Base-by-base conservation (phyloP, 345 rosid species). In the Salix caprea region DNA sequence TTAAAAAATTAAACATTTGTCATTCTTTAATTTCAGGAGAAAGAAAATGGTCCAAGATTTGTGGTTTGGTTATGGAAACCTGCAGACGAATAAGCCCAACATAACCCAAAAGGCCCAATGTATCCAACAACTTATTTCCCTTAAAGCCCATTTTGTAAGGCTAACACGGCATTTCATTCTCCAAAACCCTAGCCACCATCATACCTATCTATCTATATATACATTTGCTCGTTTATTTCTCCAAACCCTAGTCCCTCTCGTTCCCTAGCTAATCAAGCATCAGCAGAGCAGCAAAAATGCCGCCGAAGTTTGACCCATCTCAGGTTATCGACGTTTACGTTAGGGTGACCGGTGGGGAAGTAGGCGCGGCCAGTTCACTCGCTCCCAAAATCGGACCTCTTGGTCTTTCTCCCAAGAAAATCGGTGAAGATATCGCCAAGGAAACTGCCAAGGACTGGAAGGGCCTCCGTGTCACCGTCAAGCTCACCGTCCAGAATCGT, bases 371-470 rank as follows among this genome's bases (percentile, higher is more conserved):
- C 56, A 73, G 78, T 39, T 79, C 82, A 7, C 82, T 79, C 4
- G 82, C 82, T 12, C 82, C 82, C 1, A 79, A 79, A 54, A 79
- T 79, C 67, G 82, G 82, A 0, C 82, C 82, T 0, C 78, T 79
- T 2, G 82, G 82, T 4, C 78, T 79, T 16, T 79, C 82, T n/a
- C 82, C 82, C 2, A 79, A 79, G 58, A 79, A 79, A 58, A 79
- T 79, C 37, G 82, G 79, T 1, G 79, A 76, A 32, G 79, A 76
- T 61, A 76, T 76, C 56, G 79, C 79, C 48, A 76, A 76, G 37
- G 82, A 79, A 26, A 79, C 82, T 0, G 74, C 78, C 14, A 74
- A 74, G 69, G 82, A 79, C 71, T 79, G 82, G 82, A 79, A 79
- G 78, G 82, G 82, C 1, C 71, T 79, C 6, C 82, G 82, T 1